A percentile compares a stretch with the other conserved stretches of the same genome.
phyloP scores from a whole-genome alignment of 2,329 filamentous ascomycete genomes.

The Fusarium protoensiforme region DNA sequence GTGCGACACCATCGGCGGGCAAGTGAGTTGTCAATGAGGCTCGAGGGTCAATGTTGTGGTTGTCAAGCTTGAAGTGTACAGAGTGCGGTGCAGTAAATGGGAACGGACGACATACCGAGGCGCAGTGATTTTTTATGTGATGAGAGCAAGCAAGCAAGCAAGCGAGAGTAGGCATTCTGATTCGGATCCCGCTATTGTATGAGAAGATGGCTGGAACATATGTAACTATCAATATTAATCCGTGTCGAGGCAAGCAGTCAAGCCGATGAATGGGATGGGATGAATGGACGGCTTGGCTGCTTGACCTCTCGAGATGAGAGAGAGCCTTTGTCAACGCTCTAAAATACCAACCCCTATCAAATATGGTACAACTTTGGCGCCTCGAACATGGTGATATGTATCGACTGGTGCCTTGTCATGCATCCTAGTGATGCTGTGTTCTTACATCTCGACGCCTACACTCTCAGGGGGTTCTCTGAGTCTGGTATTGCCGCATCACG shows the following conservation, averaged over 20 bases:
- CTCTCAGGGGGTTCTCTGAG: not conserved
- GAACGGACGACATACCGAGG: constrained; percentile 6
- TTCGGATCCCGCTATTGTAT: constrained; percentile 27
- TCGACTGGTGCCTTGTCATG: too few species aligned
- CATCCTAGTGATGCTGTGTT: too few species aligned
- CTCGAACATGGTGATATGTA: not conserved
- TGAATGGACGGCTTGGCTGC: not conserved
- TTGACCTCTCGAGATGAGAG: constrained; percentile 10
- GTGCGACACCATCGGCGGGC: constrained; percentile 51
- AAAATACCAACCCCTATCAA: constrained; percentile 19
- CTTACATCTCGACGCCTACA: too few species aligned
- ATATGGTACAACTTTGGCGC: not conserved
- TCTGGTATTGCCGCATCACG: not conserved
- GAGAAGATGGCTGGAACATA: constrained; percentile 27
- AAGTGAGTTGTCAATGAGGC: constrained; percentile 26
- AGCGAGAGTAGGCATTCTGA: constrained; percentile 24
- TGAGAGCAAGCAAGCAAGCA: constrained; percentile 25
- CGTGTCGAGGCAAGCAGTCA: constrained; percentile 15
- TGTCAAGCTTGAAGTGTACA: not conserved
- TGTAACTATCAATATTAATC: constrained; percentile 39
- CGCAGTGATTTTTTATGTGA: constrained; percentile 26
- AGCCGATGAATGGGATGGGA: not conserved
- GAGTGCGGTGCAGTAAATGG: not conserved
- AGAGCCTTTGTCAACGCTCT: constrained; percentile 21
- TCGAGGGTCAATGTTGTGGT: constrained; percentile 15